These are phyloP conservation scores for Aspergillus funiculosus DNA, from an alignment of 495 filamentous ascomycete genomes.

Conservation along the genomic window DNA sequence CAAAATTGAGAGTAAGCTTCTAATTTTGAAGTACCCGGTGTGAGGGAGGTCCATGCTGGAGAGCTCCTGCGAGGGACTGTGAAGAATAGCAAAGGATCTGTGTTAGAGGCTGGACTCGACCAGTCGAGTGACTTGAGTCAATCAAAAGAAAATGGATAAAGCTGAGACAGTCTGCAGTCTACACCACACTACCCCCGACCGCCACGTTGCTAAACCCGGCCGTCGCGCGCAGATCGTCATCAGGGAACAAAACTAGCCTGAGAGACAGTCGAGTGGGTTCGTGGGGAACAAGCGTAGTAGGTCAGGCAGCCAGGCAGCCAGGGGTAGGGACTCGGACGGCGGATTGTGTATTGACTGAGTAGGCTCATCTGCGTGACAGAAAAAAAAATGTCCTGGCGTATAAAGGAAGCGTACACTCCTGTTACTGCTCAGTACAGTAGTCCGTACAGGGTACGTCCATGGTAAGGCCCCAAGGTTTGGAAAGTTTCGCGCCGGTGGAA, in stretches of 20 bases:
- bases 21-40: too few relatives aligned
- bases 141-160: too few relatives aligned
- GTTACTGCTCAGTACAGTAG: too few relatives aligned
- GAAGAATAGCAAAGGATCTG: background rate
- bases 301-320: slow-evolving; percentile 26
- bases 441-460: background rate
- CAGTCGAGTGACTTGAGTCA: too few relatives aligned
- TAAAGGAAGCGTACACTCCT: too few relatives aligned
- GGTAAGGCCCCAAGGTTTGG: background rate
- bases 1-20: too few relatives aligned
- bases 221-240: slow-evolving; percentile 24
- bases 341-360: too few relatives aligned
- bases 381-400: background rate
- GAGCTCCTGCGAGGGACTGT: too few relatives aligned
- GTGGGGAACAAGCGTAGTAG: slow-evolving; percentile 18
- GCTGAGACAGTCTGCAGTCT: too few relatives aligned
- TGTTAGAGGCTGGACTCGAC: too few relatives aligned
- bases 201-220: slow-evolving; percentile 16
- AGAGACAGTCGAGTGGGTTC: slow-evolving; percentile 9
- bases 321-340: slow-evolving; percentile 14
- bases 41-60: too few relatives aligned
- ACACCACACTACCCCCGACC: slow-evolving; percentile 3
- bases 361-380: too few relatives aligned
- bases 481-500: background rate
- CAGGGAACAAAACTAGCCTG: slow-evolving; percentile 12